Evolutionary conservation across 2,329 filamentous ascomycete species (phyloP).

Genomic region (Claviceps monticola): DNA sequence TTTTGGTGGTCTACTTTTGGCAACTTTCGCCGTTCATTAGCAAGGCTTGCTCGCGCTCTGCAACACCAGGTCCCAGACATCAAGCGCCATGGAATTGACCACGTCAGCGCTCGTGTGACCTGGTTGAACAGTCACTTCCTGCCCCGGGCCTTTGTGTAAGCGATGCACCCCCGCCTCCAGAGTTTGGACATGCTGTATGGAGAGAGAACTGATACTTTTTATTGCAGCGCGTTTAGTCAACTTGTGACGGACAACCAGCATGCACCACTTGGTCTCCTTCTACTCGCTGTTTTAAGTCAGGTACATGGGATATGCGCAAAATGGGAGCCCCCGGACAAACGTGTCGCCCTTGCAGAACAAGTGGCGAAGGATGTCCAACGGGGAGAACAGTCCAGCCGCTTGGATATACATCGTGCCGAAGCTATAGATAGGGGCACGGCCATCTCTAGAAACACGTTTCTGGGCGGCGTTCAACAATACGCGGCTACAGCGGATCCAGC

Average conservation of each 20-base stretch:
- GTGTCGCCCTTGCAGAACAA: not conserved
- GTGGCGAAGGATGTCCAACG: not conserved
- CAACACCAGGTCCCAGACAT: not conserved
- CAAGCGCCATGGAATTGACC: constrained; percentile 1
- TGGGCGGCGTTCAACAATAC: not conserved
- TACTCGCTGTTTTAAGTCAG: constrained; percentile 51
- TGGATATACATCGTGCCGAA: not conserved
- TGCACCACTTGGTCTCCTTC: constrained; percentile 53
- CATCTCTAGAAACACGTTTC: constrained; percentile 15
- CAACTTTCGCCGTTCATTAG: constrained; percentile 53
- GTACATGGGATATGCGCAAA: constrained; percentile 31
- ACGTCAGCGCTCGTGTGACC: constrained; percentile 11
- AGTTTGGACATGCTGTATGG: no score
- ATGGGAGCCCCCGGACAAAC: constrained; percentile 14
- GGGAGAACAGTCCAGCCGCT: not conserved
- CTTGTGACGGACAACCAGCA: constrained; percentile 61
- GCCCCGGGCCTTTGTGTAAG: constrained; percentile 23
- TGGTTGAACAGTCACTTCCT: constrained; percentile 19
- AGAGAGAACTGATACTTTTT: not conserved
- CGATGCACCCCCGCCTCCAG: not conserved
- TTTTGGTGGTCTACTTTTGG: constrained; percentile 70
- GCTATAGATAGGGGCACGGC: constrained; percentile 15
- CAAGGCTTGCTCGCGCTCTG: constrained; percentile 30
- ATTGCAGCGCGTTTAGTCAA: constrained; percentile 47
- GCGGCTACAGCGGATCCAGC: no score